A percentile compares a stretch with the other conserved stretches of the same genome.
Conservation (phyloP, 2,329 filamentous ascomycete species). For the Xenosphaeropsis pyriputrescens region DNA sequence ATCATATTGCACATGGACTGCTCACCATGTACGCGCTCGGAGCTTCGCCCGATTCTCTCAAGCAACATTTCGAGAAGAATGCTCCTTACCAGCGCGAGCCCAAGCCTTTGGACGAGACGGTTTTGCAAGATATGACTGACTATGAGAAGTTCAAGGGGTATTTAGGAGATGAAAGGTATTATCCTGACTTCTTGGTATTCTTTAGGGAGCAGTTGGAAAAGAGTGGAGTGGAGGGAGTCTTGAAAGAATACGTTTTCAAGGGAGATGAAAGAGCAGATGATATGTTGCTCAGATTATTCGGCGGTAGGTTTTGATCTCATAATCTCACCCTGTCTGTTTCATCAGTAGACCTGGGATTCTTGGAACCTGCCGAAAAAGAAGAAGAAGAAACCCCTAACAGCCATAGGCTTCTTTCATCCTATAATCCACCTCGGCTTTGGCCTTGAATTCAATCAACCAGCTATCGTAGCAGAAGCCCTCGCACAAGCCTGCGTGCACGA, state of each 20-base stretch:
- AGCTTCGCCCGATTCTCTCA: slow-evolving; percentile 42
- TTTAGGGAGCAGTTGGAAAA: slow-evolving; percentile 59
- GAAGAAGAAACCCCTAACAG: too few species aligned
- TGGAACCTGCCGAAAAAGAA: slow-evolving; percentile 1
- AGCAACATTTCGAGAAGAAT: slow-evolving; percentile 51
- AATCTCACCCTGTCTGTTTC: too few species aligned
- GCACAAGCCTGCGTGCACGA: slow-evolving; percentile 63
- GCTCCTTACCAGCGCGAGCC: slow-evolving; percentile 47
- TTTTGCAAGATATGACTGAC: slow-evolving; percentile 32
- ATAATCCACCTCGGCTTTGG: slow-evolving; percentile 78
- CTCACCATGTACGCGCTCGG: slow-evolving; percentile 65
- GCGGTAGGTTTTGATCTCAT: too few species aligned
- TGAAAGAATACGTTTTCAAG: slow-evolving; percentile 56
- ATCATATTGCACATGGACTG: slow-evolving; percentile 70
- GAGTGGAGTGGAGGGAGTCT: slow-evolving; percentile 42
- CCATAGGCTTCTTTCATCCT: slow-evolving; percentile 55
- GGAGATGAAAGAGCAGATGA: slow-evolving; percentile 50
- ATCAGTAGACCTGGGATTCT: too few species aligned
- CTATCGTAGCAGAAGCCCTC: slow-evolving; percentile 65
- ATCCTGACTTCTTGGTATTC: slow-evolving; percentile 62
- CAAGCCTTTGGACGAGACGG: slow-evolving; percentile 27
- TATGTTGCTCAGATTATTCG: slow-evolving; percentile 49
- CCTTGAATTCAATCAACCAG: slow-evolving; percentile 68
- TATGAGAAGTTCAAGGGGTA: slow-evolving; percentile 38
- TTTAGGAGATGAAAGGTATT: slow-evolving; percentile 50